Conservation (phyloP, 2,329 filamentous ascomycete species). For the Xylariaceae sp. region DNA sequence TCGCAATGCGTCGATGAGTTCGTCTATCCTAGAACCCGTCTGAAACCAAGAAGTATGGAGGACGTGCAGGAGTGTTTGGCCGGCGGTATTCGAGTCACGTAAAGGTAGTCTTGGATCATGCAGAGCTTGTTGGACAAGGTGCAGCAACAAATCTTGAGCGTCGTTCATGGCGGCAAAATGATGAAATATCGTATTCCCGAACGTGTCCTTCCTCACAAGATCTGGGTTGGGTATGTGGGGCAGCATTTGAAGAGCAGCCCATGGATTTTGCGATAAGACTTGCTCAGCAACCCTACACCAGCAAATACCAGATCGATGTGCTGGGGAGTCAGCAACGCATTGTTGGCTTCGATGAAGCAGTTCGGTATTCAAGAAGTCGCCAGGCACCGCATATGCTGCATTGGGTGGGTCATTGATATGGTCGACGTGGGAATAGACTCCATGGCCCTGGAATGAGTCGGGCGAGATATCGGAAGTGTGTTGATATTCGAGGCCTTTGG, state of each 20-base stretch:
- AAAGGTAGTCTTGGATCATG: slow-evolving; percentile 27
- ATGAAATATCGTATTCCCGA: slow-evolving; percentile 53
- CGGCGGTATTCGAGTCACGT: slow-evolving; percentile 28
- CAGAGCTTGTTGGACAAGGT: slow-evolving; percentile 21
- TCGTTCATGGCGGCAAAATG: slow-evolving; percentile 22
- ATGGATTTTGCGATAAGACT: slow-evolving; percentile 13
- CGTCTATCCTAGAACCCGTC: slow-evolving; percentile 21
- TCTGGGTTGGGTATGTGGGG: slow-evolving; percentile 28
- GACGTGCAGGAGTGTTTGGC: slow-evolving; percentile 34
- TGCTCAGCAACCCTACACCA: slow-evolving; percentile 34
- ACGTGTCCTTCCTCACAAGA: slow-evolving; percentile 42
- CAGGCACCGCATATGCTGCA: slow-evolving; percentile 41
- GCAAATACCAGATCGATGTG: slow-evolving; percentile 28
- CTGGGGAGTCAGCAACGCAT: slow-evolving; percentile 29
- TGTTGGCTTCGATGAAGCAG: slow-evolving; percentile 7
- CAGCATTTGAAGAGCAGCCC: slow-evolving; percentile 28
- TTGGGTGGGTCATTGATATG: slow-evolving; percentile 27
- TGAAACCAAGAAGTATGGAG: slow-evolving; percentile 33
- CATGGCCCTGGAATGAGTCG: slow-evolving; percentile 1
- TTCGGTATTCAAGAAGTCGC: slow-evolving; percentile 44
- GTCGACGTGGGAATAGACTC: background rate
- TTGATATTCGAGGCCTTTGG: slow-evolving; percentile 24
- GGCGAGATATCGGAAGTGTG: slow-evolving; percentile 14
- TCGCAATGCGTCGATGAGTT: slow-evolving; percentile 25
- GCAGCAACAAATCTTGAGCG: slow-evolving; percentile 22